Evolutionary conservation across 2,329 filamentous ascomycete species (phyloP), one percentile per base, ranked within the genome.

Genomic region (Arthrobotrys sphaeroides): DNA sequence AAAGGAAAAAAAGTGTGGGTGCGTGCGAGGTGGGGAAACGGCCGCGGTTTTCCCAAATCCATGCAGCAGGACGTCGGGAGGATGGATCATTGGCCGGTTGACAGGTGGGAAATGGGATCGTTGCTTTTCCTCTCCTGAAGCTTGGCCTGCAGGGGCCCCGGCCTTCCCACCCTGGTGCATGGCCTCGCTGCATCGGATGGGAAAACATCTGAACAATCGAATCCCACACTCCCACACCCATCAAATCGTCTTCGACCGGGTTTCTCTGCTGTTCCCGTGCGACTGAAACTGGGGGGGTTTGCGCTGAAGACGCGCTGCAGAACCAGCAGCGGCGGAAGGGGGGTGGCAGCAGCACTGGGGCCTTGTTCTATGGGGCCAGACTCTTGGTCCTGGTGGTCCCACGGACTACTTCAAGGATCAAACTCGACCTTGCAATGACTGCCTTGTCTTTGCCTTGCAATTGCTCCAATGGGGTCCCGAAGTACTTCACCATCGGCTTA

Each of bases 71-170:
- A 60, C 31, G 53, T 64, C 64, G 72, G 69, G 53, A 67, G 42
- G 66, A 67, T 67, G 42, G 69, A 60, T 62, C 53, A 74, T 74
- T 74, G 69, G 69, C 68, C 45, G 68, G 55, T 68, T 74, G 72
- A 75, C 72, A 75, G 72, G 64, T 65, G 57, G 57, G 64, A 69
- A 75, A 69, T 69, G 64, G 64, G 72, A 61, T 69, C 64, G 47
- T 64, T 69, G 55, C 57, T 64, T 65, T 75, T 69, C 49, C 57
- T 75, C 64, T 69, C 72, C 72, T 75, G 72, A 75, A 51, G 72
- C 72, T 75, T 75, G 64, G 72, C 72, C 24, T 55, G 64, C 60
- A 67, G 57, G 64, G 72, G 64, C 42, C 51, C 26, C 36, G 55
- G 61, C 55, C 53, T 53, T 38, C 62, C 53, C 61, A 64, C 55